Base-by-base conservation (phyloP, 2,329 filamentous ascomycete genomes). In the Aureobasidium zeae region DNA sequence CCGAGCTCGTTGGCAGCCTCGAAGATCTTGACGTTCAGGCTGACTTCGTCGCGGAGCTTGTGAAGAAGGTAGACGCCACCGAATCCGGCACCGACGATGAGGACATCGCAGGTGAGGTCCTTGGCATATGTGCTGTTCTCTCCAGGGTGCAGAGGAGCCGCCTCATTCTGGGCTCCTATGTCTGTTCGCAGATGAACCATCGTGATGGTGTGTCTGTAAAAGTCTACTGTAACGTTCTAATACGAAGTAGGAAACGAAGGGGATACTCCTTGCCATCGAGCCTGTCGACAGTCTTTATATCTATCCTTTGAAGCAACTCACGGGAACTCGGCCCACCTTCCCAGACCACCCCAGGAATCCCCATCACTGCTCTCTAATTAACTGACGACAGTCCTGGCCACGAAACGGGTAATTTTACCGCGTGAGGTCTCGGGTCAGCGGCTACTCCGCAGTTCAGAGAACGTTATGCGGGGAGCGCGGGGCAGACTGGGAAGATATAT, bases 1-100 rank as follows among this genome's bases (percentile, higher is more conserved):
- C 62, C 62, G 39, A 63, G 58, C 25, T 57, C 55, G 9, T 48
- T 51, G 3, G 58, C 63, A 2, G 58, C 53, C 42, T 65, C 63
- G 41, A 63, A 57, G 44, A 60, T 55, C 34, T 61, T 59, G 38
- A 55, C 52, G 2, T 55, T 55, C 22, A 61, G 49, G 9, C 61
- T 60, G 5, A 57, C 50, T 47, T 57, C 49, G 17, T 53, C 50
- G n/a, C 59, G 54, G 21, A 63, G 49, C 24, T 55, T 49, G 45
- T 63, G 51, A 13, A 55, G 45, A 3, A 55, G 50, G 21, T 55
- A 56, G 29, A 54, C 49, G 43, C 54, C 55, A 29, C 52, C 51
- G 29, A 57, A 57, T n/a, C 55, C 55, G 10, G 55, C 54, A 22
- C 55, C 55, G 13, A 57, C 53, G 31, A 57, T 55, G 16, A 57